Percentiles rank a stretch among this genome's conserved stretches.
Evolutionary conservation across 2,329 filamentous ascomycete genomes (phyloP).

Genomic region (Nigrograna mackinnonii): DNA sequence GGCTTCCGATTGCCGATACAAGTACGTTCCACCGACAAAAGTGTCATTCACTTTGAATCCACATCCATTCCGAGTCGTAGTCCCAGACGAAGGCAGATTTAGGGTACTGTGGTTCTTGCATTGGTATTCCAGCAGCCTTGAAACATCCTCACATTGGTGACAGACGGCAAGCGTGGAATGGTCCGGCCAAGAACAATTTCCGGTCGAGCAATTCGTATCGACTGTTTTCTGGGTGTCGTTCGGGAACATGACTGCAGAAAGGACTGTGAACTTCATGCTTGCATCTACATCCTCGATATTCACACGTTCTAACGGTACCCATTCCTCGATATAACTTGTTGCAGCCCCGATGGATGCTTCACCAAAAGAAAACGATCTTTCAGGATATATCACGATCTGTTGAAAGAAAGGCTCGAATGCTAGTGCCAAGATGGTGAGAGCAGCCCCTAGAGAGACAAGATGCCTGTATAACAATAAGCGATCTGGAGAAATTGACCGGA

Average conservation of each 20-base stretch:
- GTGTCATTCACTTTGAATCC: conserved; percentile 15
- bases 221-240: conserved; percentile 3
- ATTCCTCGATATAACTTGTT: not conserved
- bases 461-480: conserved; percentile 7
- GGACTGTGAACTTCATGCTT: conserved; percentile 1
- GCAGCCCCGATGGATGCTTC: conserved; percentile 1
- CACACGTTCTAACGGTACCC: not conserved
- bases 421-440: conserved; percentile 14
- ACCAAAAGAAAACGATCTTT: conserved; percentile 1
- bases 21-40: conserved; percentile 6
- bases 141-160: conserved; percentile 16
- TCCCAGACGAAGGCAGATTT: not conserved
- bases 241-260: conserved; percentile 1
- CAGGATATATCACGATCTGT: conserved; percentile 15
- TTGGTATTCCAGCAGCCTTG: conserved; percentile 6
- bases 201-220: conserved; percentile 11
- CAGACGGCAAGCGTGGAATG: conserved; percentile 20
- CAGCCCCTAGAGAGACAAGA: conserved; percentile 14
- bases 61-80: conserved; percentile 4
- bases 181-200: conserved; percentile 16
- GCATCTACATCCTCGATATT: not conserved
- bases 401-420: conserved; percentile 23
- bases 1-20: not conserved
- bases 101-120: conserved; percentile 9
- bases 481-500: no score